Evolutionary conservation across 2,329 filamentous ascomycete genomes (phyloP).

Genomic region (Diplocarpon rosae): DNA sequence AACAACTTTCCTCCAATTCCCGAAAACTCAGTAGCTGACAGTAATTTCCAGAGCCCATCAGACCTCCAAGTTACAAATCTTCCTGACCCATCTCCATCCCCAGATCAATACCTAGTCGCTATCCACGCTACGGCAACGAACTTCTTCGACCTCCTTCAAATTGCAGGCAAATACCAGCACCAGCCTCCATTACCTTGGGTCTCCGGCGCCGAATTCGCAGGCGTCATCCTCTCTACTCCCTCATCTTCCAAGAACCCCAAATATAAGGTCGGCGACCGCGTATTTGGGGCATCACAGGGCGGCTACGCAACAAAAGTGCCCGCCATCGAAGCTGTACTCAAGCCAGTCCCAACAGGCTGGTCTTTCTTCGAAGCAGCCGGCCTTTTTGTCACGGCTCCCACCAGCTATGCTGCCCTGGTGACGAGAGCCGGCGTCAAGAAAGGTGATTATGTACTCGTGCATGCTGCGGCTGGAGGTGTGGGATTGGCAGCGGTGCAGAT

Average conservation of each 20-base stretch:
- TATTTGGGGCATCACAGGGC: conserved; percentile 28
- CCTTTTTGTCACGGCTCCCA: conserved; percentile 84
- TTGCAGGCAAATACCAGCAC: conserved; percentile 90
- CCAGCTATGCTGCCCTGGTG: conserved; percentile 76
- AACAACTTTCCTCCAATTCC: background rate
- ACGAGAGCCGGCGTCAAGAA: conserved; percentile 63
- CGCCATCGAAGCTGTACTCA: conserved; percentile 53
- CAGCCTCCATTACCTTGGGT: conserved; percentile 82
- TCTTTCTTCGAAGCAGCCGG: conserved; percentile 76
- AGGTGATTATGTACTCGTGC: conserved; percentile 80
- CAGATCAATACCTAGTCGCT: conserved; percentile 73
- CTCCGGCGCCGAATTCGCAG: conserved; percentile 78
- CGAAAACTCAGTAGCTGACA: conserved; percentile 1
- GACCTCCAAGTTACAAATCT: conserved; percentile 68
- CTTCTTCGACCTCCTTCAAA: conserved; percentile 95
- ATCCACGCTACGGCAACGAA: conserved; percentile 84
- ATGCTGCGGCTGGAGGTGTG: conserved; percentile 86
- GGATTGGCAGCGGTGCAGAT: conserved; percentile 87
- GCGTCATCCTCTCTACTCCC: conserved; percentile 60
- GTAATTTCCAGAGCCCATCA: conserved; percentile 50
- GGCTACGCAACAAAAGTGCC: conserved; percentile 71
- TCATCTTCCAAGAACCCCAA: conserved; percentile 27
- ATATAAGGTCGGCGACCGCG: conserved; percentile 8
- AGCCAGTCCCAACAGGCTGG: conserved; percentile 72
- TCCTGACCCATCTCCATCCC: conserved; percentile 59